Evolutionary conservation across 1,284 basidiomycete species (phyloP).

Genomic region (Clitocybe nebularis): DNA sequence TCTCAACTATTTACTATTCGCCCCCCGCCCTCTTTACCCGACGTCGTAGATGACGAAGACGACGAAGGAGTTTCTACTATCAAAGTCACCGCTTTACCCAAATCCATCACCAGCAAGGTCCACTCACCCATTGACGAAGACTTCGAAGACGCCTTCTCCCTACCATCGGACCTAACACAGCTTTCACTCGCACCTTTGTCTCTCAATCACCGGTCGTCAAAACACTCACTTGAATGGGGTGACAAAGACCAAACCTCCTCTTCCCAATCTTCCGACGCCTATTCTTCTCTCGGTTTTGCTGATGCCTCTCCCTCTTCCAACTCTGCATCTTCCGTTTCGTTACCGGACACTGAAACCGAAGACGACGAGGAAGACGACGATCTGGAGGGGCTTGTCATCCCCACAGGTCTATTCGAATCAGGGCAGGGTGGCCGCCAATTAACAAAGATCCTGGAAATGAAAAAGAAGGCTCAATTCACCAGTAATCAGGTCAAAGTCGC

Average conservation of each 20-base stretch:
- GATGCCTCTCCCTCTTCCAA: conserved; percentile 69
- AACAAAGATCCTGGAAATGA: conserved; percentile 68
- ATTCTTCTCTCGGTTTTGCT: conserved; percentile 70
- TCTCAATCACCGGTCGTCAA: conserved; percentile 68
- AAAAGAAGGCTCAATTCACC: conserved; percentile 55
- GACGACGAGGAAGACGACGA: conserved; percentile 67
- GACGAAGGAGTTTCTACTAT: conserved; percentile 79
- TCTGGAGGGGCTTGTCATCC: conserved; percentile 76
- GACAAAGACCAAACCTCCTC: conserved; percentile 77
- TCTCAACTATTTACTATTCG: conserved; percentile 58
- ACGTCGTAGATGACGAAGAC: conserved; percentile 65
- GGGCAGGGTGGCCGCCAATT: conserved; percentile 63
- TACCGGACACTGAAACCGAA: conserved; percentile 65
- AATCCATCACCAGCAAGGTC: conserved; percentile 26
- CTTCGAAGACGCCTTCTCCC: conserved; percentile 70
- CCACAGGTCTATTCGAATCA: conserved; percentile 67
- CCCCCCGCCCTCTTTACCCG: conserved; percentile 45
- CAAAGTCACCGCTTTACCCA: conserved; percentile 58
- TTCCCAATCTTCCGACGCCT: conserved; percentile 79
- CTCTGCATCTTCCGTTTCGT: conserved; percentile 61
- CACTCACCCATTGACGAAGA: conserved; percentile 56
- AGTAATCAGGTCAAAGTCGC: conserved; percentile 49
- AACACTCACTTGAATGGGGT: conserved; percentile 78
- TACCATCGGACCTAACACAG: conserved; percentile 72
- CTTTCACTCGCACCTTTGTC: conserved; percentile 73